A percentile compares a stretch with the other conserved stretches of the same genome.
These are phyloP conservation scores for Xylaria digitata DNA, from an alignment of 2,329 filamentous ascomycete species.

Conservation along the genomic window DNA sequence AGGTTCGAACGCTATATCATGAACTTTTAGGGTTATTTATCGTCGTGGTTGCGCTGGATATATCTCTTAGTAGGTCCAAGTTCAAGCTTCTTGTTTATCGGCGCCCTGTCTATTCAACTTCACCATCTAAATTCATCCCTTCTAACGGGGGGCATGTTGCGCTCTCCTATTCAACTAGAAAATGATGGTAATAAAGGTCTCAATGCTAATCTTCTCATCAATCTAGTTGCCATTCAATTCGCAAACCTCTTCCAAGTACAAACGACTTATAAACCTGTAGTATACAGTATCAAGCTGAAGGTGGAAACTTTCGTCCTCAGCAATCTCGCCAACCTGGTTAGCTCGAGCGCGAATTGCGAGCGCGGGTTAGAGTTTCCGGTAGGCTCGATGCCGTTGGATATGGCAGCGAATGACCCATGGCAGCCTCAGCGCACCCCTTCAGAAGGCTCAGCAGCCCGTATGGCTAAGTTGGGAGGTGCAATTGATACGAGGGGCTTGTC, in stretches of 20 bases:
- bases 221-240: constrained; percentile 53
- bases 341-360: constrained; percentile 22
- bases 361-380: background rate
- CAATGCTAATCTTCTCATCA: background rate
- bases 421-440: background rate
- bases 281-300: constrained; percentile 61
- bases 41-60: constrained; percentile 55
- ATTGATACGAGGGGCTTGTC: background rate
- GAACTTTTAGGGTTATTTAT: constrained; percentile 58
- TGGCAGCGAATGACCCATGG: background rate
- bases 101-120: background rate
- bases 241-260: constrained; percentile 55
- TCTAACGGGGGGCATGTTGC: background rate
- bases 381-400: background rate
- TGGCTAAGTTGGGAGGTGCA: background rate
- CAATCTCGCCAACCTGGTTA: constrained; percentile 46
- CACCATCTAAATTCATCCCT: background rate
- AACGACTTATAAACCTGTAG: constrained; percentile 55
- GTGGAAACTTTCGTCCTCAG: constrained; percentile 68
- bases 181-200: background rate
- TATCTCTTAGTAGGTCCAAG: constrained; percentile 46
- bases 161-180: background rate
- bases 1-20: constrained; percentile 50
- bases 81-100: background rate
- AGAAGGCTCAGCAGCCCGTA: background rate